Percentiles rank a stretch among this genome's conserved stretches.
Conservation (phyloP, 345 rosid species). For the Turnera subulata region DNA sequence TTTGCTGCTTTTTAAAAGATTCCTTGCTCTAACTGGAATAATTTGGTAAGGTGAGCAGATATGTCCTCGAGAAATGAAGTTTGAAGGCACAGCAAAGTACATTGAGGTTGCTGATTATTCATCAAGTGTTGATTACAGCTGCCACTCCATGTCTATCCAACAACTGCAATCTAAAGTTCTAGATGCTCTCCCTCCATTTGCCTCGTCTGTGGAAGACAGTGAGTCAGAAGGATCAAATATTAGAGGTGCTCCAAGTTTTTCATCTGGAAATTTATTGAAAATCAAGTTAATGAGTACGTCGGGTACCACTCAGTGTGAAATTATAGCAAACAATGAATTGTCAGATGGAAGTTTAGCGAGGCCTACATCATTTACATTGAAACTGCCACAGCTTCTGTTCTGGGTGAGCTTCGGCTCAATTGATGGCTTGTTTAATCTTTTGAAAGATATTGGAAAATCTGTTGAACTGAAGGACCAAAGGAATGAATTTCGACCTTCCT, state of each 20-base stretch:
- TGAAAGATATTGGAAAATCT: conserved; percentile 45
- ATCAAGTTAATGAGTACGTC: conserved; percentile 56
- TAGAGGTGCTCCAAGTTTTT: conserved; percentile 34
- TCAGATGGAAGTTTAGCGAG: conserved; percentile 37
- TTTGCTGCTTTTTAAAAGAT: conserved; percentile 14
- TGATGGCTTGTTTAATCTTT: conserved; percentile 47
- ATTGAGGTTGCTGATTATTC: conserved; percentile 63
- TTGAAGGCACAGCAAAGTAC: conserved; percentile 58
- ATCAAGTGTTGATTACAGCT: conserved; percentile 8
- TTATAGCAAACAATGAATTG: conserved; percentile 30
- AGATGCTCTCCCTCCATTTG: conserved; percentile 53
- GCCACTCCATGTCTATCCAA: conserved; percentile 38
- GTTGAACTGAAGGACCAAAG: conserved; percentile 21
- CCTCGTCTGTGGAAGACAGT: conserved; percentile 28
- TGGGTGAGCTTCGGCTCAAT: conserved; percentile 70
- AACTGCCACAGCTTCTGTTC: conserved; percentile 53
- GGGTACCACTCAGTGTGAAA: conserved; percentile 45
- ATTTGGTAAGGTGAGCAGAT: conserved; percentile 61
- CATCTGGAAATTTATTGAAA: conserved; percentile 40
- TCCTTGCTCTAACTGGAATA: conserved; percentile 29
- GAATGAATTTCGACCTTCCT: conserved; percentile 15
- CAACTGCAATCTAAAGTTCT: conserved; percentile 61
- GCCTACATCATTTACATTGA: conserved; percentile 51
- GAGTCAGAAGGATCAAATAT: conserved; percentile 29
- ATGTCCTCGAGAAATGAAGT: conserved; percentile 55